These are phyloP conservation scores for Plasmodium falciparum DNA, from an alignment of 169 alveolate species.

Conservation along the genomic window DNA sequence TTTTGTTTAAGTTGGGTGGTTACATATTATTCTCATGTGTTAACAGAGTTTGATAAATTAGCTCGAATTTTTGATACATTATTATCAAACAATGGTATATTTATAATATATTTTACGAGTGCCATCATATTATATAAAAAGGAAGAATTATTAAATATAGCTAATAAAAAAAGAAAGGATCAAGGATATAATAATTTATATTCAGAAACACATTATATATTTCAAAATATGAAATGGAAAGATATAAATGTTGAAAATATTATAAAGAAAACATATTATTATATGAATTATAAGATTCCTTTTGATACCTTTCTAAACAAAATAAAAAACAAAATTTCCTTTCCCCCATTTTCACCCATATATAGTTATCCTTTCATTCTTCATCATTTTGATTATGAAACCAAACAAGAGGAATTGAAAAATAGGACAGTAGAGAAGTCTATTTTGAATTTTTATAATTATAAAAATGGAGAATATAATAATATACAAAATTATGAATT, in stretches of 20 bases:
- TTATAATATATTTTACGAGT: conserved; percentile 69
- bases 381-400: conserved; percentile 48
- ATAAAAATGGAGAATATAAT: neutral
- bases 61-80: conserved; percentile 61
- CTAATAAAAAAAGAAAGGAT: conserved; percentile 29
- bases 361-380: conserved; percentile 70
- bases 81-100: conserved; percentile 67
- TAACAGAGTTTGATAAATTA: conserved; percentile 59
- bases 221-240: conserved; percentile 74
- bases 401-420: conserved; percentile 31
- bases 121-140: conserved; percentile 48
- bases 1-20: conserved; percentile 75
- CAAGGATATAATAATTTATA: conserved; percentile 36
- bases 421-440: conserved; percentile 28
- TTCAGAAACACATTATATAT: conserved; percentile 70
- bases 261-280: conserved; percentile 62
- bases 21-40: conserved; percentile 66
- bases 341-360: conserved; percentile 75
- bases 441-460: conserved; percentile 21
- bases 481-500: neutral
- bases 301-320: conserved; percentile 52
- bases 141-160: conserved; percentile 43
- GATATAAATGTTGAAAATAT: conserved; percentile 63
- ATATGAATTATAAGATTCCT: conserved; percentile 67
- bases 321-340: conserved; percentile 48